These are phyloP conservation scores for Pythium scleroteichum DNA, from an alignment of 352 stramenopile genomes.

Conservation along the genomic window DNA sequence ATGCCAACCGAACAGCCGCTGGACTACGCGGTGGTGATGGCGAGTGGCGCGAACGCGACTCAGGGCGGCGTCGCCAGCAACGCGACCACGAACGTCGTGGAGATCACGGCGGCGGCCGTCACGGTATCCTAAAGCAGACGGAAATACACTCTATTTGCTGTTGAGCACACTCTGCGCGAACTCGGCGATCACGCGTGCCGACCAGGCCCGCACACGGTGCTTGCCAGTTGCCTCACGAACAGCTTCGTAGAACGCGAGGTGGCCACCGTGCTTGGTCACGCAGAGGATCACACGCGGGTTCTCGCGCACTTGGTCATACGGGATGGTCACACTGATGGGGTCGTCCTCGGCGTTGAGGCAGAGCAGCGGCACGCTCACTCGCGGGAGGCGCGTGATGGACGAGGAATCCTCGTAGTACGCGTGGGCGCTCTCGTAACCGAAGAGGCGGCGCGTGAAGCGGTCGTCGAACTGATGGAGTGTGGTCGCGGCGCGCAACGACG, in stretches of 20 bases:
- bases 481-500: slow-evolving; percentile 33
- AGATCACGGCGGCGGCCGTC: slow-evolving; percentile 7
- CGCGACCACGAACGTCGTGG: slow-evolving; percentile 4
- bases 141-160: no score
- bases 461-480: slow-evolving; percentile 68
- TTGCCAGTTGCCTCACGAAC: not conserved
- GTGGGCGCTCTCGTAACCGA: slow-evolving; percentile 57
- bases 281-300: slow-evolving; percentile 70
- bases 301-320: slow-evolving; percentile 31
- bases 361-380: slow-evolving; percentile 54
- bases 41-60: slow-evolving; percentile 3
- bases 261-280: slow-evolving; percentile 60
- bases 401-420: slow-evolving; percentile 65
- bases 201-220: slow-evolving; percentile 38
- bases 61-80: not conserved
- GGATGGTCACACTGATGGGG: slow-evolving; percentile 55
- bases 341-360: slow-evolving; percentile 68
- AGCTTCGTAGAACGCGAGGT: slow-evolving; percentile 71
- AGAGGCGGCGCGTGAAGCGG: slow-evolving; percentile 54
- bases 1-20: slow-evolving; percentile 5
- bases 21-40: slow-evolving; percentile 18
- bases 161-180: slow-evolving; percentile 51
- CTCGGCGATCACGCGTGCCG: slow-evolving; percentile 46
- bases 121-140: no score
- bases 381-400: slow-evolving; percentile 34